Evolutionary conservation across 805 yeast species (phyloP).

Genomic region (Candida sanyiensis): DNA sequence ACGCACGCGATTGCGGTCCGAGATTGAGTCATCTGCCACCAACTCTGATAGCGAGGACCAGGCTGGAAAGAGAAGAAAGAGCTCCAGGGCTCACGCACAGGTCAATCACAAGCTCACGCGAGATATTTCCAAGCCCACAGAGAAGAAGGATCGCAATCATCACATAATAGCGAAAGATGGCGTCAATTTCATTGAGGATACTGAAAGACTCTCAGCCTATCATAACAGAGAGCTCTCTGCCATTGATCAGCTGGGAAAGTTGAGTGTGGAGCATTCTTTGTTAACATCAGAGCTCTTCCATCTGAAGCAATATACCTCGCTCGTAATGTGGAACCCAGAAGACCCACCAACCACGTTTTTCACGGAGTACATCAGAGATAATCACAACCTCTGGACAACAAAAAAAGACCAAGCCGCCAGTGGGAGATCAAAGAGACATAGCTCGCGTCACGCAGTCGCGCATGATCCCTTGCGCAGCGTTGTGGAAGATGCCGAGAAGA

Average conservation of each 20-base stretch:
- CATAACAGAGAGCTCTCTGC: conserved; percentile 4
- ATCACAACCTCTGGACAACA: conserved; percentile 25
- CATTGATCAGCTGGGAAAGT: conserved; percentile 35
- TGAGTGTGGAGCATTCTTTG: conserved; percentile 42
- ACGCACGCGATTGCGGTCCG: conserved; percentile 7
- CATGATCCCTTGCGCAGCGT: conserved; percentile 16
- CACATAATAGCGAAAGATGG: conserved; percentile 6
- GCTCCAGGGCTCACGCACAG: conserved; percentile 9
- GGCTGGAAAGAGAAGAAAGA: conserved; percentile 7
- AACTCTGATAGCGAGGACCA: not conserved
- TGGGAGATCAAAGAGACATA: conserved; percentile 21
- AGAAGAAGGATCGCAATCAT: conserved; percentile 3
- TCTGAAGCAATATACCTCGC: conserved; percentile 52
- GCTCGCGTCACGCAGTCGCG: conserved; percentile 14
- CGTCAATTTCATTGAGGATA: conserved; percentile 4
- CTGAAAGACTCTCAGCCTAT: not conserved
- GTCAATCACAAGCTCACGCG: conserved; percentile 11
- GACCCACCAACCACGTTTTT: conserved; percentile 34
- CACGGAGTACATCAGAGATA: conserved; percentile 19
- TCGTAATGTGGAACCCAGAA: conserved; percentile 57
- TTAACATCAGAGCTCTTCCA: conserved; percentile 60
- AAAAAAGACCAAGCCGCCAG: conserved; percentile 2
- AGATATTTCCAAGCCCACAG: not conserved
- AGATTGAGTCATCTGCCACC: not conserved
- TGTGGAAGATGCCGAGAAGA: conserved; percentile 14